A percentile compares a stretch with the other conserved stretches of the same genome.
These are phyloP conservation scores for Alternaria dauci DNA, from an alignment of 2,329 filamentous ascomycete species.

Conservation along the genomic window DNA sequence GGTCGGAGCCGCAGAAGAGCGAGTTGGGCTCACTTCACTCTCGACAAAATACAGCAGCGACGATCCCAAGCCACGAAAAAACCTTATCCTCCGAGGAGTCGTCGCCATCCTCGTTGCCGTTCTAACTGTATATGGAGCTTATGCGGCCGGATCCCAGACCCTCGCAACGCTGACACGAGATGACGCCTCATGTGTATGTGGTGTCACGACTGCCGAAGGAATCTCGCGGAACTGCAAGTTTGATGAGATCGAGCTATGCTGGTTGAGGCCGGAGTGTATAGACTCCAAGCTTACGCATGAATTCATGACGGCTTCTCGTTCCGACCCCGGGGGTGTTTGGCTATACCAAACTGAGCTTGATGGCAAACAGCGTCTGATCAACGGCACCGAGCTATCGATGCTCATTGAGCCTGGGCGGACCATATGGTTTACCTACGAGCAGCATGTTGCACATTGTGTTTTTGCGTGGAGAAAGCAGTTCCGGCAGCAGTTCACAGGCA, in stretches of 20 bases:
- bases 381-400: neutral
- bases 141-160: neutral
- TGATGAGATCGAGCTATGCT: neutral
- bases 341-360: neutral
- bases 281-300: neutral
- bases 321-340: neutral
- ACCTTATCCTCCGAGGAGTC: neutral
- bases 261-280: neutral
- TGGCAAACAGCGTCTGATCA: neutral
- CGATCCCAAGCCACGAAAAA: neutral
- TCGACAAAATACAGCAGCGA: neutral
- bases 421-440: neutral
- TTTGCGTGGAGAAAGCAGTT: constrained; percentile 2
- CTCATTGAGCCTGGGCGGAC: neutral
- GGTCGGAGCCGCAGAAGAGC: neutral
- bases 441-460: neutral
- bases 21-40: neutral
- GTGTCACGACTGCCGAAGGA: neutral
- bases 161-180: neutral
- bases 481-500: neutral
- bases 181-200: neutral
- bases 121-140: neutral
- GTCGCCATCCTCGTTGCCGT: neutral
- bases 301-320: neutral
- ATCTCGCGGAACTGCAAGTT: neutral